Evolutionary conservation across 805 yeast genomes (phyloP), one percentile per base, ranked within the genome.

Genomic region (Metschnikowia chrysomelidarum): DNA sequence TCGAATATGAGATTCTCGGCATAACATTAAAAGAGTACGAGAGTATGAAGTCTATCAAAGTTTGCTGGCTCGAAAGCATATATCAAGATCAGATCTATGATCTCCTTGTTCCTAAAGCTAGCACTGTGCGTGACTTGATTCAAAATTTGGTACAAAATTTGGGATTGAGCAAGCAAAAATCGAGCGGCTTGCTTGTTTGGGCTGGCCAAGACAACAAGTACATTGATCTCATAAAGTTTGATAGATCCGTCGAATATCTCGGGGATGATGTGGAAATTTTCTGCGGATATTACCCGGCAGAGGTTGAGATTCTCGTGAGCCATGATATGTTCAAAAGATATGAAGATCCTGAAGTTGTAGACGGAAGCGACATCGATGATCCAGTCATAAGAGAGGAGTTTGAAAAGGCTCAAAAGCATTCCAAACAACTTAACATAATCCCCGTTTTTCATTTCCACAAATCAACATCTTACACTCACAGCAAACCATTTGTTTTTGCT

Each of bases 401-500:
- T 24, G 30, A 30, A 21, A 32, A 41, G 9, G 46, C 47, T 34
- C 57, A 47, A 41, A 44, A 41, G 25, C 45, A 47, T 49, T 52
- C 38, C 43, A 62, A 54, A 34, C 59, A 31, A 27, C 53, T 50
- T 46, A 71, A 67, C 47, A 51, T 83, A 26, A 71, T 85, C 2
- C 74, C 84, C 3, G 94, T 82, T 2, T 69, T 78, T 46, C 96
- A 88, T 54, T 89, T 82, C 60, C 75, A 80, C 57, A 85, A 82
- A 48, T 84, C 80, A 25, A 68, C 81, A 17, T 71, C 67, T 27
- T 68, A 67, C 43, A 67, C 74, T 15, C 98, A 89, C 57, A 89
- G 96, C n/a, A 69, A 82, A 31, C 95, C 97, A 4, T 89, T 89
- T 54, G 63, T 84, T 7, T 86, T 89, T 54, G 74, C 77, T n/a